phyloP scores from a whole-genome alignment of 345 rosid species.

The Xanthoceras sorbifolium region DNA sequence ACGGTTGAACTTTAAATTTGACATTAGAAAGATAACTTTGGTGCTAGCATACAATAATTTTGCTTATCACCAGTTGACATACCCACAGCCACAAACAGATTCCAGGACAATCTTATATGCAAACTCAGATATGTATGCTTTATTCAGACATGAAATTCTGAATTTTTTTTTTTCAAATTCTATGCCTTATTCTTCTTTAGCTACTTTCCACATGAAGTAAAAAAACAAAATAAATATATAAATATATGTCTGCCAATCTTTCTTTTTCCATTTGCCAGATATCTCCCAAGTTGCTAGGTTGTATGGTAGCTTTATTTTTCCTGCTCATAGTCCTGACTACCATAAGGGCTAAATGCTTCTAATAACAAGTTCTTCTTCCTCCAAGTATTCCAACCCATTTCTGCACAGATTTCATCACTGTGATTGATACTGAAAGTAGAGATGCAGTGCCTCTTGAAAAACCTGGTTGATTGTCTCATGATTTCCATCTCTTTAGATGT shows the following conservation, averaged over 20 bases:
- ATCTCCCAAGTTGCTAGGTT: background rate
- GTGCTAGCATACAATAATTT: too few relatives aligned
- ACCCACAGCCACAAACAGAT: background rate
- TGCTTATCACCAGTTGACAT: background rate
- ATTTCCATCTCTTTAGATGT: slow-evolving; percentile 55
- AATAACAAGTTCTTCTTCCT: slow-evolving; percentile 64
- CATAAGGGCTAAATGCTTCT: slow-evolving; percentile 81
- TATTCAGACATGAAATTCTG: too few relatives aligned
- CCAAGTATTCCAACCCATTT: slow-evolving; percentile 76
- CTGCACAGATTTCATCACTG: slow-evolving; percentile 74
- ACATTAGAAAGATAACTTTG: background rate
- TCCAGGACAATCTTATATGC: background rate
- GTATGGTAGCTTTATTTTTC: background rate
- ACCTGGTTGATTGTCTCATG: slow-evolving; percentile 63
- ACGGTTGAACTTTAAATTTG: background rate
- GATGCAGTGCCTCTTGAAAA: slow-evolving; percentile 82
- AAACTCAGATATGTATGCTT: background rate
- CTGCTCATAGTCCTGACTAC: slow-evolving; percentile 55
- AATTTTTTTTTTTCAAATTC: too few relatives aligned
- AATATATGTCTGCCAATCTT: background rate
- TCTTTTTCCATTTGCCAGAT: background rate
- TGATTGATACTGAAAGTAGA: slow-evolving; percentile 90
- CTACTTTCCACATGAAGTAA: too few relatives aligned
- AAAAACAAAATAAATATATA: background rate
- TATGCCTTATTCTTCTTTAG: too few relatives aligned